phyloP scores from a whole-genome alignment of 179 eudicot genomes.

The Drosera spatulata region DNA sequence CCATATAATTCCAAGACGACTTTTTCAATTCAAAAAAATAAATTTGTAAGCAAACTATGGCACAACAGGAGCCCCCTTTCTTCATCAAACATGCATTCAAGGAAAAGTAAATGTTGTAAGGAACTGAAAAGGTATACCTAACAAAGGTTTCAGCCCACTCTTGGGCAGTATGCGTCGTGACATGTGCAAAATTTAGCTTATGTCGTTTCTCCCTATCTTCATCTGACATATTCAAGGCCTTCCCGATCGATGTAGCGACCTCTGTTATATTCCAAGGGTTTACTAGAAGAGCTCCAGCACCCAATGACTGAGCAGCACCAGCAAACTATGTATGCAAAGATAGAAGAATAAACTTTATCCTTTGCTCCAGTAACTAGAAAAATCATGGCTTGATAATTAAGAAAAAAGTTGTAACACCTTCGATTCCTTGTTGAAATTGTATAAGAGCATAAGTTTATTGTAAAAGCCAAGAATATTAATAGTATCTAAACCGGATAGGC shows the following conservation, averaged over 20 bases:
- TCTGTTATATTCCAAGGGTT: constrained; percentile 95
- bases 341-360: background rate
- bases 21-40: too few relatives aligned
- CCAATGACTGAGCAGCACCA: constrained; percentile 97
- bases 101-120: background rate
- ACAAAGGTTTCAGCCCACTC: constrained; percentile 98
- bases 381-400: too few relatives aligned
- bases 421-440: too few relatives aligned
- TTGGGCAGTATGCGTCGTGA: constrained; percentile 82
- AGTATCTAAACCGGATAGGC: too few relatives aligned
- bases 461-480: too few relatives aligned
- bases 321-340: constrained; percentile 51
- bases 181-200: constrained; percentile 66
- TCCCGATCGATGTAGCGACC: constrained; percentile 77
- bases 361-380: too few relatives aligned
- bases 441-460: too few relatives aligned
- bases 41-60: too few relatives aligned
- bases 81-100: too few relatives aligned
- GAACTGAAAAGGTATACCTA: constrained; percentile 30
- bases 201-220: constrained; percentile 88
- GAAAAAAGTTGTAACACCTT: too few relatives aligned
- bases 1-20: too few relatives aligned
- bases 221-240: constrained; percentile 84
- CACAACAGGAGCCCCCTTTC: too few relatives aligned
- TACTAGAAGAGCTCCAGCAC: constrained; percentile 92